A percentile compares a stretch with the other conserved stretches of the same genome.
Evolutionary conservation across 2,329 filamentous ascomycete genomes (phyloP).

Genomic region (Lithohypha guttulata): DNA sequence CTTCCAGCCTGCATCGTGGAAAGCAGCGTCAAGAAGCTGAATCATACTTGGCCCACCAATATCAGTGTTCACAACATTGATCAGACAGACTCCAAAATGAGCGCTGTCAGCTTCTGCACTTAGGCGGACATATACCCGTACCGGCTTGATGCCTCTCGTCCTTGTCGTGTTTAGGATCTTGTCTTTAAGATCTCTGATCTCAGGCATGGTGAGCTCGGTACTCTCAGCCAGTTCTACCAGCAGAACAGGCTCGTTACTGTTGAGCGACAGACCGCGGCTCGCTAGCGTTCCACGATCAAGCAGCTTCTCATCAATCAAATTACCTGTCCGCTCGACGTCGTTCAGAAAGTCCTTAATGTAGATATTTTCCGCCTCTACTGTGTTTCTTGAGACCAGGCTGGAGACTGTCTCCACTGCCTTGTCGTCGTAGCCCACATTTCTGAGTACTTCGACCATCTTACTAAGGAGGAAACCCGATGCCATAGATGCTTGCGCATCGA

Average conservation of each 20-base stretch:
- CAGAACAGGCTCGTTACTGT: slow-evolving; percentile 21
- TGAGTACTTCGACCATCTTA: slow-evolving; percentile 14
- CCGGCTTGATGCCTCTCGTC: slow-evolving; percentile 16
- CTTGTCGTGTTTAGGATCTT: slow-evolving; percentile 3
- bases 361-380: slow-evolving; percentile 10
- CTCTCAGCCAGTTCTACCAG: slow-evolving; percentile 12
- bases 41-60: slow-evolving; percentile 22
- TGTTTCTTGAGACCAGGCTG: slow-evolving; percentile 10
- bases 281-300: slow-evolving; percentile 12
- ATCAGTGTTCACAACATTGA: slow-evolving; percentile 22
- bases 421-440: slow-evolving; percentile 11
- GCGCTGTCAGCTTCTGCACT: background rate
- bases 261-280: slow-evolving; percentile 10
- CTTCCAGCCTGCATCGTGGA: slow-evolving; percentile 15
- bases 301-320: slow-evolving; percentile 7
- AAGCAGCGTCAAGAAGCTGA: slow-evolving; percentile 17
- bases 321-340: background rate
- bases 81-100: slow-evolving; percentile 10
- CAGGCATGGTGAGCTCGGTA: background rate
- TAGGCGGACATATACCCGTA: slow-evolving; percentile 16
- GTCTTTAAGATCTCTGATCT: slow-evolving; percentile 10
- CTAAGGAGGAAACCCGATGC: background rate
- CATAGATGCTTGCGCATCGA: too few species aligned
- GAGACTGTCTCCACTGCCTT: slow-evolving; percentile 11
- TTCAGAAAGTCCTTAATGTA: background rate